Percentiles rank a stretch among this genome's conserved stretches.
phyloP scores from a whole-genome alignment of 345 rosid genomes.

The Euphorbia peplus region DNA sequence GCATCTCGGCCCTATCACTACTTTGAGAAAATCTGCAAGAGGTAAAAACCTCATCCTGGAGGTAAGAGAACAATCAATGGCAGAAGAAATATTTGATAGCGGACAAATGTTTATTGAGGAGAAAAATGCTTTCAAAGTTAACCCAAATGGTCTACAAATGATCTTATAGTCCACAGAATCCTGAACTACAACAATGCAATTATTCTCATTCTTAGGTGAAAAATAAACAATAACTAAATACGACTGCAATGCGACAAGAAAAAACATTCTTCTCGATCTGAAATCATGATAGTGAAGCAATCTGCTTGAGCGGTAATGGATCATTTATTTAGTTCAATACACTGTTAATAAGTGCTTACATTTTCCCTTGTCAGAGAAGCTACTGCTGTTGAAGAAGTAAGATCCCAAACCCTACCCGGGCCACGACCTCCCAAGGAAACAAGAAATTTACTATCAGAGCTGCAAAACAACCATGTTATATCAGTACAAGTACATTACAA shows the following conservation, averaged over 20 bases:
- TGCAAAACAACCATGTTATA: conserved; percentile 35
- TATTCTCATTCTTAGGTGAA: not conserved
- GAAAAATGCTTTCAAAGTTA: not conserved
- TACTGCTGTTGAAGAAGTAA: conserved; percentile 47
- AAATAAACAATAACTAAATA: not conserved
- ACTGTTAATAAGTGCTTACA: conserved; percentile 36
- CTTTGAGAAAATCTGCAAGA: conserved; percentile 69
- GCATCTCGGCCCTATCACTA: conserved; percentile 44
- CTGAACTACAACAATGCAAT: not conserved
- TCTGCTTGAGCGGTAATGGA: not conserved
- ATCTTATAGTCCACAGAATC: not conserved
- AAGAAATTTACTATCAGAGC: conserved; percentile 79
- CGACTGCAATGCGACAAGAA: not conserved
- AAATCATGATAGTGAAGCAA: not conserved
- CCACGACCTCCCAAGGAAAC: conserved; percentile 66
- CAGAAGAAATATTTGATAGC: conserved; percentile 7
- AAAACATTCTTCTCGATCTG: not conserved
- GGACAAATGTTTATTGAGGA: conserved; percentile 3
- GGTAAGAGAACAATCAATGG: conserved; percentile 20
- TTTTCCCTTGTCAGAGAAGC: conserved; percentile 65
- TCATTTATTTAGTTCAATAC: not conserved
- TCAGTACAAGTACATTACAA: conserved; percentile 19
- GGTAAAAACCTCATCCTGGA: conserved; percentile 79
- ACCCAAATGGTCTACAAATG: not conserved
- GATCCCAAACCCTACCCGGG: conserved; percentile 87